phyloP scores from a whole-genome alignment of 352 stramenopile genomes.

The Phytopythium sindhum region DNA sequence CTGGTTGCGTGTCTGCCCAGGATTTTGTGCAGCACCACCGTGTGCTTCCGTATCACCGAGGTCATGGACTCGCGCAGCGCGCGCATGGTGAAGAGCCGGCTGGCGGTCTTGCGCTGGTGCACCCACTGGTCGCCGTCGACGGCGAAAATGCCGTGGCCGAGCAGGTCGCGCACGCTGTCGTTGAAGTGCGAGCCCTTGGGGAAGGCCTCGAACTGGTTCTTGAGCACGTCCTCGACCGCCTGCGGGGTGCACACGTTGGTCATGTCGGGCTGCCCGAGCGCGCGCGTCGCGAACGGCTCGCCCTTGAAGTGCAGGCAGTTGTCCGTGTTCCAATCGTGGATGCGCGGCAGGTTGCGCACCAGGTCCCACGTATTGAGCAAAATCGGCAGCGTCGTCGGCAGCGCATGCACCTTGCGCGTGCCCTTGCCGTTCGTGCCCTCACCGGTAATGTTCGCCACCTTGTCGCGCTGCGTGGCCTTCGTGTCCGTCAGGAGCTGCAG shows the following conservation, averaged over 20 bases:
- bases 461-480: background rate
- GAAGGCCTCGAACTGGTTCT: constrained; percentile 69
- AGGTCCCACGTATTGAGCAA: constrained; percentile 44
- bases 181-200: constrained; percentile 42
- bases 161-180: constrained; percentile 36
- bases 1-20: constrained; percentile 11
- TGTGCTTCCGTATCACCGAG: constrained; percentile 23
- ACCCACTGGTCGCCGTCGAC: constrained; percentile 55
- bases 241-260: constrained; percentile 44
- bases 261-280: constrained; percentile 37
- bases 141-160: constrained; percentile 68
- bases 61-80: constrained; percentile 39
- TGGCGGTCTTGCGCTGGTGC: constrained; percentile 76
- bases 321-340: constrained; percentile 44
- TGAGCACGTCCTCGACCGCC: constrained; percentile 47
- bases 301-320: constrained; percentile 31
- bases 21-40: constrained; percentile 17
- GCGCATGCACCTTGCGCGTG: constrained; percentile 12
- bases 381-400: constrained; percentile 32
- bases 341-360: constrained; percentile 21
- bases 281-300: constrained; percentile 27
- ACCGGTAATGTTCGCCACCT: background rate
- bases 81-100: constrained; percentile 73
- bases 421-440: background rate
- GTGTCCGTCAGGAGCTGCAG: background rate